Evolutionary conservation across 192 early-diverging fungal genomes (phyloP).

Genomic region (Podila epicladia): DNA sequence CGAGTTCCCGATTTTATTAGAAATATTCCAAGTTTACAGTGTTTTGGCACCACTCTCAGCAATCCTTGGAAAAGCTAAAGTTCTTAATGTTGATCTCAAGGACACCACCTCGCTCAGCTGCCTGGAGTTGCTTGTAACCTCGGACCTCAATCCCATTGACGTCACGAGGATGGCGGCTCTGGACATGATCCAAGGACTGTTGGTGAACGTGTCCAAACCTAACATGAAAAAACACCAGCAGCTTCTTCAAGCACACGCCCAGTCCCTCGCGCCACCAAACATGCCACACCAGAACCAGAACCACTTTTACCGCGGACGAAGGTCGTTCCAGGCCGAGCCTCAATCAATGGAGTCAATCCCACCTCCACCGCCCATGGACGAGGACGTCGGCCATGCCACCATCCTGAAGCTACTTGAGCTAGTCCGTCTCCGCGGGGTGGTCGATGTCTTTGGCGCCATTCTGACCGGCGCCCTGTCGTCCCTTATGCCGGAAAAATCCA

Average conservation of each 20-base stretch:
- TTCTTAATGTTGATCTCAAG: conserved; percentile 21
- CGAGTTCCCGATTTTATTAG: background rate
- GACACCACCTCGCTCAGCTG: conserved; percentile 20
- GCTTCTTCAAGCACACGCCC: background rate
- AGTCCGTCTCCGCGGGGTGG: conserved; percentile 29
- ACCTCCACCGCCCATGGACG: conserved; percentile 9
- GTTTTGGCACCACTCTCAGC: conserved; percentile 30
- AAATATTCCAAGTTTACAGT: conserved; percentile 36
- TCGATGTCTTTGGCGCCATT: conserved; percentile 42
- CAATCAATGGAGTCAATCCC: background rate
- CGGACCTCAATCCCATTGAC: conserved; percentile 20
- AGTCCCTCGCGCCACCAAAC: background rate
- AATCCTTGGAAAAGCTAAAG: conserved; percentile 14
- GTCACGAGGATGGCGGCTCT: conserved; percentile 29
- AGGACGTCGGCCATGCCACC: conserved; percentile 25
- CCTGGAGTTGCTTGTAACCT: conserved; percentile 31
- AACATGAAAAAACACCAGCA: background rate
- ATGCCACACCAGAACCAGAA: background rate
- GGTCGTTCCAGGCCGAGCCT: background rate
- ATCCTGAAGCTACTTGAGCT: conserved; percentile 29
- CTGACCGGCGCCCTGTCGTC: conserved; percentile 37
- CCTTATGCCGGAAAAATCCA: conserved; percentile 21
- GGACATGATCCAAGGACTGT: conserved; percentile 42
- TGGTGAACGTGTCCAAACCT: conserved; percentile 12
- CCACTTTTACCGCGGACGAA: conserved; percentile 2